Conservation (phyloP, 1,284 basidiomycete species). For the Moesziomyces antarcticus region DNA sequence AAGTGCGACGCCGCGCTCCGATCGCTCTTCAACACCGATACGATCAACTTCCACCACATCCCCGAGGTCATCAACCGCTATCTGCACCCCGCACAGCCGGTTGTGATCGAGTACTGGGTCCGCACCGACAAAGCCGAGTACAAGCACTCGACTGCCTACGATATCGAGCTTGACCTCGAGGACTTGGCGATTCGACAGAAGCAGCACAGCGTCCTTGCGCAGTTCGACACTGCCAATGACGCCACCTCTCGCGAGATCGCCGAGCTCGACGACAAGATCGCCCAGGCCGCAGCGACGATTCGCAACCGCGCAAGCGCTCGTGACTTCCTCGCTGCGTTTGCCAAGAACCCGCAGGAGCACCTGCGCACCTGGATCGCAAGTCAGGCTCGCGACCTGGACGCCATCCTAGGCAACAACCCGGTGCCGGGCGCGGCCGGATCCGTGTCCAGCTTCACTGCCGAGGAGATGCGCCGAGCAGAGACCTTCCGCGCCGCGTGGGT, state of each 20-base stretch:
- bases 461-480: constrained; percentile 87
- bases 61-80: constrained; percentile 87
- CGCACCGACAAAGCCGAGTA: constrained; percentile 66
- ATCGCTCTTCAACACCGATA: constrained; percentile 67
- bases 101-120: constrained; percentile 80
- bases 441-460: constrained; percentile 72
- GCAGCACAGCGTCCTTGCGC: constrained; percentile 79
- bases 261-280: constrained; percentile 82
- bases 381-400: constrained; percentile 89
- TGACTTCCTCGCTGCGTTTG: constrained; percentile 86
- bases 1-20: constrained; percentile 74
- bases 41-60: constrained; percentile 83
- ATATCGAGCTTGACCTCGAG: constrained; percentile 89
- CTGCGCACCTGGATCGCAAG: constrained; percentile 89
- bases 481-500: constrained; percentile 90
- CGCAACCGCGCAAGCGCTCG: constrained; percentile 86
- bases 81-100: constrained; percentile 81
- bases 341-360: constrained; percentile 81
- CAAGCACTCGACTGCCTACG: constrained; percentile 75
- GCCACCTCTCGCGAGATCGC: constrained; percentile 73
- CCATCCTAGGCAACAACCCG: constrained; percentile 75
- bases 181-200: constrained; percentile 80
- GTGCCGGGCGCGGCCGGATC: constrained; percentile 76
- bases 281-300: constrained; percentile 72
- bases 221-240: constrained; percentile 76